Conservation (phyloP, 2,329 filamentous ascomycete species). For the Intubia oerlemansii region DNA sequence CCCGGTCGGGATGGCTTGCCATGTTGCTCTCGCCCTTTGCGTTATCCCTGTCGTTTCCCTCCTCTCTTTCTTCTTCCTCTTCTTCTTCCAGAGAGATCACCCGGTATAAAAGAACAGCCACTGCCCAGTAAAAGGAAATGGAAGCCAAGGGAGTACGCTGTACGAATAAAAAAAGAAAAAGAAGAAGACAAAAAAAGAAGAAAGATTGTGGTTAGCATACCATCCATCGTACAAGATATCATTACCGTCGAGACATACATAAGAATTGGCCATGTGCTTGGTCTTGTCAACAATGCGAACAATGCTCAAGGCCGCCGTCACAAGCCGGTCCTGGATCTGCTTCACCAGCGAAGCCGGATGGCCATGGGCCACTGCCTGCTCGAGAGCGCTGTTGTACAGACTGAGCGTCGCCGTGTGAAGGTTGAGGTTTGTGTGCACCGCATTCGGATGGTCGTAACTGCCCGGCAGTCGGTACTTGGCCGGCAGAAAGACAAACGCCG, state of each 20-base stretch:
- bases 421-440: slow-evolving; percentile 71
- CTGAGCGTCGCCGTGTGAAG: slow-evolving; percentile 77
- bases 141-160: slow-evolving; percentile 47
- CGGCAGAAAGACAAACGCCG: slow-evolving; percentile 59
- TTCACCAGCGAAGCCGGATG: slow-evolving; percentile 43
- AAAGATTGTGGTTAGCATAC: too few species aligned
- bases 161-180: slow-evolving; percentile 29
- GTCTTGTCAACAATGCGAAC: slow-evolving; percentile 65
- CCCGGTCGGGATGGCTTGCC: too few species aligned
- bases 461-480: slow-evolving; percentile 50
- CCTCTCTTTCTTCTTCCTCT: too few species aligned
- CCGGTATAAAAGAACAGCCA: slow-evolving; percentile 64
- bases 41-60: too few species aligned
- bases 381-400: slow-evolving; percentile 71
- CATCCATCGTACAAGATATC: not conserved
- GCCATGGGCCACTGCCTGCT: slow-evolving; percentile 55
- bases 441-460: slow-evolving; percentile 45
- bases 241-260: slow-evolving; percentile 32
- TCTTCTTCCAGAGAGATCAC: too few species aligned
- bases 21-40: too few species aligned
- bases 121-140: slow-evolving; percentile 68
- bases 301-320: slow-evolving; percentile 67
- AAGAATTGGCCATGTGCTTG: slow-evolving; percentile 29
- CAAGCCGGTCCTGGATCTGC: slow-evolving; percentile 50
- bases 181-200: too few species aligned